Base-by-base conservation (phyloP, 2,329 filamentous ascomycete genomes). In the Aciculosporium take region DNA sequence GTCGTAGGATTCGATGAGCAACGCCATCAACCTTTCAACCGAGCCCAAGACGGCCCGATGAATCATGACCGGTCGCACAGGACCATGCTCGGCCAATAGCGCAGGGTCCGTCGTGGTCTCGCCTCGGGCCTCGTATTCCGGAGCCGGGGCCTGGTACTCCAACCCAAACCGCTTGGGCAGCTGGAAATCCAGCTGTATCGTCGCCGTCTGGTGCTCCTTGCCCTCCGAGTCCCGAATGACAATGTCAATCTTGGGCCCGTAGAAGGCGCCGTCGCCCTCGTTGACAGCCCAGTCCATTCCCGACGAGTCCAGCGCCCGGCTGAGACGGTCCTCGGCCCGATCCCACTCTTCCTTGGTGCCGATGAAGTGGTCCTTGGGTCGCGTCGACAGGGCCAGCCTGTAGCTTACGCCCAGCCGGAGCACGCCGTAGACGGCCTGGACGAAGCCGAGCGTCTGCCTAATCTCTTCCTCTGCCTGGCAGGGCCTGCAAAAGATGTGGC, bases 201-300 rank as follows among this genome's bases (percentile, higher is more conserved):
- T 93, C 3, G 85, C 87, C 3, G 87, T 84, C 56, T 94, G 86
- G 55, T 93, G 86, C 53, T 87, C 83, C 55, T 89, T 93, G 7
- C 84, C 84, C 53, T 84, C 74, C 1, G 81, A 79, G 55, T 93
- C 86, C 46, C 73, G 76, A 35, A 94, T 62, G 30, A 93, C 76
- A 34, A 94, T 83, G 54, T 94, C 86, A 48, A 94, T 94, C 63
- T 94, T 94, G 25, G 87, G 86, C 0, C 87, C 86, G 53, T 94
- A 94, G 55, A 94, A 94, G 4, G 86, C 86, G 12, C 87, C 86
- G 45, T 93, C 86, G 9, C 84, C 85, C 51, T 81, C 72, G 47
- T 87, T 89, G 43, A 89, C 50, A 2, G 71, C 72, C 83, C 84
- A 94, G 28, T 72, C 63, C 51, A 76, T 73, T 8, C 79, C 80